A percentile compares a stretch with the other conserved stretches of the same genome.
Conservation (phyloP, 2,329 filamentous ascomycete species). For the Cordyceps cicadae region DNA sequence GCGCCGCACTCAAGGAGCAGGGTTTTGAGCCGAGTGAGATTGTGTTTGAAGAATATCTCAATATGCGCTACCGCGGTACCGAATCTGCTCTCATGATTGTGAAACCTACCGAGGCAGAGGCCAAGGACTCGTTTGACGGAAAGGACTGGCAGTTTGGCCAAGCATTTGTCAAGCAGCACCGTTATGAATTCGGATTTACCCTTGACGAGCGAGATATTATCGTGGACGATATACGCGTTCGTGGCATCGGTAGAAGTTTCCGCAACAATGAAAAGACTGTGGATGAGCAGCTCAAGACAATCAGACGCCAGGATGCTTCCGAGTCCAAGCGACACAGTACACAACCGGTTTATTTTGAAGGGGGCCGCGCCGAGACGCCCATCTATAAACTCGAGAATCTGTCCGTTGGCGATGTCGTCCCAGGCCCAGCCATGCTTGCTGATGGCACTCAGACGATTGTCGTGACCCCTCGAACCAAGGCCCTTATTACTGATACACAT, state of each 20-base stretch:
- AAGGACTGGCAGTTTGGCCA: slow-evolving; percentile 75
- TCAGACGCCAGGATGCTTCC: slow-evolving; percentile 51
- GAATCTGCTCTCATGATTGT: slow-evolving; percentile 88
- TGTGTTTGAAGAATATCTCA: slow-evolving; percentile 83
- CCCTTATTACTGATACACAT: slow-evolving; percentile 74
- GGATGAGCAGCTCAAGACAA: slow-evolving; percentile 68
- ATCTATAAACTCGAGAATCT: slow-evolving; percentile 77
- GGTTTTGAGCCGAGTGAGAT: slow-evolving; percentile 70
- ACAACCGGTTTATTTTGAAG: slow-evolving; percentile 75
- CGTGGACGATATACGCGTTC: slow-evolving; percentile 78
- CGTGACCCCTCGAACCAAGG: slow-evolving; percentile 68
- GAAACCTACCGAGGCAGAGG: slow-evolving; percentile 58
- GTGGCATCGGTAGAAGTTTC: slow-evolving; percentile 85
- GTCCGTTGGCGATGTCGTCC: slow-evolving; percentile 60
- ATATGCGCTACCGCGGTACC: slow-evolving; percentile 85
- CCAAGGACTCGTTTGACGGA: slow-evolving; percentile 48
- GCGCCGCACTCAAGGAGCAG: slow-evolving; percentile 59
- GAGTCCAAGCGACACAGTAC: slow-evolving; percentile 55
- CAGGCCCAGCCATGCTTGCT: slow-evolving; percentile 77
- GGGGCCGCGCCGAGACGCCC: slow-evolving; percentile 66
- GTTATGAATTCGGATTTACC: slow-evolving; percentile 89
- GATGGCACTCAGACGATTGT: slow-evolving; percentile 90
- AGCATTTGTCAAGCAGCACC: slow-evolving; percentile 79
- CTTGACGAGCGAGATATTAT: slow-evolving; percentile 78
- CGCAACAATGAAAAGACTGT: slow-evolving; percentile 72